Evolutionary conservation across 2,329 filamentous ascomycete genomes (phyloP).

Genomic region (Fusarium buxicola): DNA sequence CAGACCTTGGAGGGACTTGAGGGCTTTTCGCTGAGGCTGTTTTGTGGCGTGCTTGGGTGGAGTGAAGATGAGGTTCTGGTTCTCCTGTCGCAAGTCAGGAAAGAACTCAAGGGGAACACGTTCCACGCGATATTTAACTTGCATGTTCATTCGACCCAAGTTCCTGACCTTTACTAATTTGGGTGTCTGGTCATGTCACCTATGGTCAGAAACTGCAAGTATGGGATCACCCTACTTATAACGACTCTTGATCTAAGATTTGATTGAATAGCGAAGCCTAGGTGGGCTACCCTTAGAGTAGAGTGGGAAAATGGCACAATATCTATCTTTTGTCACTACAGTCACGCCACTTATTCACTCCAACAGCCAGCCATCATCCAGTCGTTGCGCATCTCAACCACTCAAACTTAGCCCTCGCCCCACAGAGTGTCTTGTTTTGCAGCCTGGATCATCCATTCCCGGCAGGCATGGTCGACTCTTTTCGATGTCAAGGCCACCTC

Average conservation of each 20-base stretch:
- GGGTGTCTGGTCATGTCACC: slow-evolving; percentile 11
- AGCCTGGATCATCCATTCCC: slow-evolving; percentile 26
- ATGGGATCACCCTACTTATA: not conserved
- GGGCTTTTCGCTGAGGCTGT: slow-evolving; percentile 10
- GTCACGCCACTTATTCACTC: too few species aligned
- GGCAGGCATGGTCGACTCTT: slow-evolving; percentile 26
- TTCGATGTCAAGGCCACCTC: slow-evolving; percentile 16
- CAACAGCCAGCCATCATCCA: not conserved
- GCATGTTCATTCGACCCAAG: not conserved
- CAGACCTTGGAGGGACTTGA: slow-evolving; percentile 19
- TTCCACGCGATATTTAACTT: slow-evolving; percentile 23
- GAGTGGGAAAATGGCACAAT: too few species aligned
- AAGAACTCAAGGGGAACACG: slow-evolving; percentile 7
- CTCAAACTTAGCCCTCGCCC: not conserved
- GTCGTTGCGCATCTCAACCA: not conserved
- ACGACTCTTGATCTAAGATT: not conserved
- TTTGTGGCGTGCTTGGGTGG: slow-evolving; percentile 16
- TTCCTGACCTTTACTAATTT: not conserved
- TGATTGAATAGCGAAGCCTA: not conserved
- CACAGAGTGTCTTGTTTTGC: slow-evolving; percentile 26
- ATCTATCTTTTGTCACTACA: too few species aligned
- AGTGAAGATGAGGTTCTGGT: slow-evolving; percentile 14
- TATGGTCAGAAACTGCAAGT: slow-evolving; percentile 18
- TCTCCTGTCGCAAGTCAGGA: slow-evolving; percentile 6
- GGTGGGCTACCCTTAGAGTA: too few species aligned